phyloP scores from a whole-genome alignment of 805 yeast species.

The Deakozyma indianensis region DNA sequence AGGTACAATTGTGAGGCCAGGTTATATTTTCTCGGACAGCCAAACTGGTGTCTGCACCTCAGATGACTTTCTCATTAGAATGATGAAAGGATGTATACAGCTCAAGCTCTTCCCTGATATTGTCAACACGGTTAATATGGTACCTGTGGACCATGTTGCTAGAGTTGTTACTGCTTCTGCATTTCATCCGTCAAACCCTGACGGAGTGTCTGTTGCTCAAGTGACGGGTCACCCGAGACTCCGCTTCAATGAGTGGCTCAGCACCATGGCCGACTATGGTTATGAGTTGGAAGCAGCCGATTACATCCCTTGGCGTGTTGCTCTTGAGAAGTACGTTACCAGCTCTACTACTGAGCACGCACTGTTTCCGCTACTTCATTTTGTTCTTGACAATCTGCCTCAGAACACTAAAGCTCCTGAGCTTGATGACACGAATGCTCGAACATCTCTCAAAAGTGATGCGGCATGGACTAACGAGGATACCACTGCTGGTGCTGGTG shows the following conservation, averaged over 20 bases:
- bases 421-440: slow-evolving; percentile 75
- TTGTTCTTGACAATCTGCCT: slow-evolving; percentile 86
- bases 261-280: slow-evolving; percentile 54
- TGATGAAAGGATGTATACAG: slow-evolving; percentile 89
- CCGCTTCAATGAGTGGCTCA: slow-evolving; percentile 60
- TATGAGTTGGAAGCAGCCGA: slow-evolving; percentile 47
- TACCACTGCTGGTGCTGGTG: slow-evolving; percentile 57
- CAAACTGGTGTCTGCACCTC: slow-evolving; percentile 82
- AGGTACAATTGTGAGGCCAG: slow-evolving; percentile 89
- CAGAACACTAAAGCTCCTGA: slow-evolving; percentile 90
- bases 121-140: slow-evolving; percentile 81
- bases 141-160: slow-evolving; percentile 97
- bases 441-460: slow-evolving; percentile 50
- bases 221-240: slow-evolving; percentile 97
- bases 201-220: slow-evolving; percentile 61
- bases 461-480: slow-evolving; percentile 51
- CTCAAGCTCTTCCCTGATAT: slow-evolving; percentile 78
- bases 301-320: slow-evolving; percentile 66
- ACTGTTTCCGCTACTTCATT: slow-evolving; percentile 81
- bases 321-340: slow-evolving; percentile 64
- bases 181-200: slow-evolving; percentile 49
- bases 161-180: slow-evolving; percentile 76
- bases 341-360: slow-evolving; percentile 70
- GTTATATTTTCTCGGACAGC: slow-evolving; percentile 84
- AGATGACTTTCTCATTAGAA: slow-evolving; percentile 88